Evolutionary conservation across 345 rosid genomes (phyloP), one percentile per base, ranked within the genome.

Genomic region (Eucalyptus globulus): DNA sequence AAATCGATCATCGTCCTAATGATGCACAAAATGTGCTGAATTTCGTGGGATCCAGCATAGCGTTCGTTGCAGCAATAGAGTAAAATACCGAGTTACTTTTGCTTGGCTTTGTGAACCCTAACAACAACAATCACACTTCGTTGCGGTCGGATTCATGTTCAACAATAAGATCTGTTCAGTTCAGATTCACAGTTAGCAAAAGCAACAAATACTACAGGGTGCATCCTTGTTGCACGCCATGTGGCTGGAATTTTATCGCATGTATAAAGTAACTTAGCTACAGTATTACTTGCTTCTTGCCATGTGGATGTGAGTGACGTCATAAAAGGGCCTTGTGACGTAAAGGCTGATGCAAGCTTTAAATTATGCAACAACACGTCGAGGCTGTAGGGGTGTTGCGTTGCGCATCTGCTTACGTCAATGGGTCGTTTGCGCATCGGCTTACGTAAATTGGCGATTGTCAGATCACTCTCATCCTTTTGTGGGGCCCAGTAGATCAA

Each of bases 281-380:
- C 56, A 53, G 56, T 53, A 53, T 53, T 19, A 7, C 56, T 62
- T 62, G 69, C 69, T 62, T 13, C 10, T 65, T 15, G 76, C 19
- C 16, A 2, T 5, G 19, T n/a, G 37, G 31, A 34, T 65, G 76
- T 7, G 24, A 27, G 53, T 45, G 34, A 85, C 40, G 34, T 50
- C 34, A 51, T 62, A 91, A 94, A 95, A 81, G 93, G 94, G 43
- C 92, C 94, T 29, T 65, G 72, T 65, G 72, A 65, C 72, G 72
- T 29, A n/a, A 7, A 31, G 17, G 72, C 37, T 14, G 72, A 65
- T 13, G 72, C 72, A 65, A 65, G 17, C 9, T 65, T 65, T 14
- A 14, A 65, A 65, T 49, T 16, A 50, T 50, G 54, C 24, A 53
- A 19, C 8, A 50, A 50, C 54, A 50, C 19, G 54, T 15, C 6